These are phyloP conservation scores for Colletotrichum chlorophyti DNA, from an alignment of 2,329 filamentous ascomycete genomes.

Conservation along the genomic window DNA sequence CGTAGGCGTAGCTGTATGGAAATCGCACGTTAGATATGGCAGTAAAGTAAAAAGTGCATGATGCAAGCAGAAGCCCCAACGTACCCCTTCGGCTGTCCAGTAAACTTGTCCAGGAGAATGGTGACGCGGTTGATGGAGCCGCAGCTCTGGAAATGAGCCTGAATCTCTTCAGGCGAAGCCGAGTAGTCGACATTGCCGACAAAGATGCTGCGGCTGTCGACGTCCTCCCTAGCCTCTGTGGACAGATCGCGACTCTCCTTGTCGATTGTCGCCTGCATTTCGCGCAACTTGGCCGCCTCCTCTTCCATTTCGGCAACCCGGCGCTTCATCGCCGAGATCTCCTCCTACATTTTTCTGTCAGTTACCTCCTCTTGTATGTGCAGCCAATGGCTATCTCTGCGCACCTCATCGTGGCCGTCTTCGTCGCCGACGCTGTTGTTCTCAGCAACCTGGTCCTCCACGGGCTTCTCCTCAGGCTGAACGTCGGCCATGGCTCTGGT, in stretches of 20 bases:
- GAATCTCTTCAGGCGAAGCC: constrained; percentile 95
- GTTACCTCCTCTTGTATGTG: constrained; percentile 30
- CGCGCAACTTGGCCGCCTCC: constrained; percentile 83
- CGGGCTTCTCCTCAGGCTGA: constrained; percentile 36
- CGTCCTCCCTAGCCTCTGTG: constrained; percentile 88
- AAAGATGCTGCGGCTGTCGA: constrained; percentile 95
- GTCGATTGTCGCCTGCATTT: constrained; percentile 88
- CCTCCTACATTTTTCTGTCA: constrained; percentile 58
- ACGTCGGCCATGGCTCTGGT: constrained; percentile 35
- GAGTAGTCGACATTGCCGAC: constrained; percentile 99
- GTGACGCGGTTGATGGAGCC: constrained; percentile 98
- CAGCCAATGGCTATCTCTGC: constrained; percentile 32
- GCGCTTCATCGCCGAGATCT: constrained; percentile 87
- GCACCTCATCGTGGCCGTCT: constrained; percentile 56
- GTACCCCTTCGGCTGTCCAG: constrained; percentile 98
- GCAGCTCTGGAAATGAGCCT: constrained; percentile 97
- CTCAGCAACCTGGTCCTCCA: constrained; percentile 41
- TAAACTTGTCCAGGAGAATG: constrained; percentile 97
- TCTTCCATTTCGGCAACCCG: constrained; percentile 91
- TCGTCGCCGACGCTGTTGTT: constrained; percentile 37
- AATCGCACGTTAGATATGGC: not conserved
- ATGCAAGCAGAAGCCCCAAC: constrained; percentile 37
- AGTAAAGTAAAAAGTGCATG: not conserved
- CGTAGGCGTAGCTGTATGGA: constrained; percentile 85
- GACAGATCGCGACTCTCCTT: constrained; percentile 82